Percentiles rank a stretch among this genome's conserved stretches.
Evolutionary conservation across 805 yeast species (phyloP).

Genomic region (Millerozyma miso): DNA sequence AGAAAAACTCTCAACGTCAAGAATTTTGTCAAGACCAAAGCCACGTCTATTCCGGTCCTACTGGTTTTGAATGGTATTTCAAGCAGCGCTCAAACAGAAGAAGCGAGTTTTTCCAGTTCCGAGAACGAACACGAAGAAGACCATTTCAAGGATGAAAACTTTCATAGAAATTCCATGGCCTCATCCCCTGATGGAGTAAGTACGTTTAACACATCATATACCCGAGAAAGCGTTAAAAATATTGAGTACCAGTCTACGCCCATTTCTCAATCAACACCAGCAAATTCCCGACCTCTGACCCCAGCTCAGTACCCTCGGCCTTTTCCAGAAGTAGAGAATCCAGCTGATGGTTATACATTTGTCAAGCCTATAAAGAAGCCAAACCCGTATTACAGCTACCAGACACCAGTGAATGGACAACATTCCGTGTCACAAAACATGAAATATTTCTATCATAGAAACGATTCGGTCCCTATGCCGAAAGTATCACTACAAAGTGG

Average conservation of each 20-base stretch:
- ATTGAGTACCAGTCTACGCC: conserved; percentile 24
- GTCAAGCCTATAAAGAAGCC: conserved; percentile 22
- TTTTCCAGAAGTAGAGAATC: conserved; percentile 29
- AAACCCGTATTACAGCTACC: conserved; percentile 12
- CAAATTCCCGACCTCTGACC: conserved; percentile 35
- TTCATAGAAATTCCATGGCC: conserved; percentile 4
- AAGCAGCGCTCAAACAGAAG: neutral
- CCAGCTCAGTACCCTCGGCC: conserved; percentile 14
- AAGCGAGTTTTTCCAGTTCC: conserved; percentile 7
- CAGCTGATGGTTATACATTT: conserved; percentile 41
- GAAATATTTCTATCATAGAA: conserved; percentile 21
- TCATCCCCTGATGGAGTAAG: conserved; percentile 3
- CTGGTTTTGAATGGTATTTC: conserved; percentile 11
- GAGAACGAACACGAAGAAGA: conserved; percentile 5
- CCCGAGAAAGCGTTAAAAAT: conserved; percentile 3
- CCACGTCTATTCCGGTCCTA: conserved; percentile 12
- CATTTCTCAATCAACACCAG: conserved; percentile 40
- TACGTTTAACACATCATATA: conserved; percentile 5
- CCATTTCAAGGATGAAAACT: neutral
- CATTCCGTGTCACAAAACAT: conserved; percentile 10
- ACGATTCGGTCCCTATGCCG: conserved; percentile 5
- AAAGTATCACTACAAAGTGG: neutral
- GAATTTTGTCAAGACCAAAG: conserved; percentile 26
- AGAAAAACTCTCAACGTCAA: conserved; percentile 27
- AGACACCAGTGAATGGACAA: conserved; percentile 13